Conservation (phyloP, 148 eudicot genomes). For the Camellia japonica region DNA sequence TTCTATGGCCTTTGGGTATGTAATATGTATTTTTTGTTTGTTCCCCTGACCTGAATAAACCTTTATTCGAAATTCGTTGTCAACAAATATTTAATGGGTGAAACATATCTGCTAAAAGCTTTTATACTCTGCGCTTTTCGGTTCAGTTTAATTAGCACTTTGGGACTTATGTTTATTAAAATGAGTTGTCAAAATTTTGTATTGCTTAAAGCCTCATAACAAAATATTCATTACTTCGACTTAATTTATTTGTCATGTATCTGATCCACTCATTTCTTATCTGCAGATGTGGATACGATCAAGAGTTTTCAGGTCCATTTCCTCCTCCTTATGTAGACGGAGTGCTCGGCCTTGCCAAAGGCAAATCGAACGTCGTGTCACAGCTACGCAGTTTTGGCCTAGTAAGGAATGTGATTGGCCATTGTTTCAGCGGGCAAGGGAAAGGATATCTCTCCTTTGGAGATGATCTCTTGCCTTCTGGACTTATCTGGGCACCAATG, state of each 20-base stretch:
- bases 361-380: slow-evolving; percentile 18
- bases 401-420: slow-evolving; percentile 20
- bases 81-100: neutral
- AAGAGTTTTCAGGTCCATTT: slow-evolving; percentile 14
- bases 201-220: neutral
- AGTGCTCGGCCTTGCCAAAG: slow-evolving; percentile 27
- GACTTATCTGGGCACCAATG: slow-evolving; percentile 20
- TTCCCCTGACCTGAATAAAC: neutral
- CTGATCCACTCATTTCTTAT: neutral
- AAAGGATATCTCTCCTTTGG: slow-evolving; percentile 23
- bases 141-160: neutral
- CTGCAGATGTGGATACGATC: slow-evolving; percentile 23
- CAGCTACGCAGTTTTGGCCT: slow-evolving; percentile 15
- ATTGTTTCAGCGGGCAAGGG: slow-evolving; percentile 20
- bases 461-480: slow-evolving; percentile 11
- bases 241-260: neutral
- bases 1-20: slow-evolving; percentile 22
- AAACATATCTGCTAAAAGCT: neutral
- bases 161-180: neutral
- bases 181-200: neutral
- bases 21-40: neutral
- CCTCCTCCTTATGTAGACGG: slow-evolving; percentile 22
- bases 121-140: too few relatives aligned
- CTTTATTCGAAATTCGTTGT: too few relatives aligned
- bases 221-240: neutral